phyloP scores from a whole-genome alignment of 2,329 filamentous ascomycete species.

The Arthrobotrys pseudoclavata region DNA sequence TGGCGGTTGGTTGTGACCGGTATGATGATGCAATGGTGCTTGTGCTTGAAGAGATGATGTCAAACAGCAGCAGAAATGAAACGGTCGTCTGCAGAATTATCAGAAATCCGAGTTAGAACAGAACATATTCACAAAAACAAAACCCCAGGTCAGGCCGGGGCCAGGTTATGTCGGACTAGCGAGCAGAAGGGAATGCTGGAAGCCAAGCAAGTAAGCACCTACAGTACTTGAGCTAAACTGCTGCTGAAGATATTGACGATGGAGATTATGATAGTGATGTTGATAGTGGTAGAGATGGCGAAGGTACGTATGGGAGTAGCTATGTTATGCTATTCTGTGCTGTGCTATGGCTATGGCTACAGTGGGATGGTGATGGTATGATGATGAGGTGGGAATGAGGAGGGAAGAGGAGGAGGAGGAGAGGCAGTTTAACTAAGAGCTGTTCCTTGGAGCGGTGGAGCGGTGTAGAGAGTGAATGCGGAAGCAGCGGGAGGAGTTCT shows the following conservation, averaged over 20 bases:
- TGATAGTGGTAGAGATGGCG: neutral
- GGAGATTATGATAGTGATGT: neutral
- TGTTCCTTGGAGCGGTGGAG: neutral
- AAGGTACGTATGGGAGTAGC: neutral
- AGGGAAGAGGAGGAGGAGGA: neutral
- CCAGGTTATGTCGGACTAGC: neutral
- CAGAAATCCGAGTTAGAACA: conserved; percentile 26
- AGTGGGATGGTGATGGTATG: conserved; percentile 2
- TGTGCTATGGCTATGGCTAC: neutral
- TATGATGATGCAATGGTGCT: conserved; percentile 59
- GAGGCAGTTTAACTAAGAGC: neutral
- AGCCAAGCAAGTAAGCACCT: neutral
- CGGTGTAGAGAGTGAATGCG: neutral
- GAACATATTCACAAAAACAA: neutral
- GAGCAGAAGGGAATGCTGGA: neutral
- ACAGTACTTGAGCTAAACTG: neutral
- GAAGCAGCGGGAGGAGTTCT: conserved; percentile 30
- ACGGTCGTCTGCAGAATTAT: conserved; percentile 24
- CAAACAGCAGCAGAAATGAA: conserved; percentile 52
- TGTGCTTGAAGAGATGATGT: conserved; percentile 44
- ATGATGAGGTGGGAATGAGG: conserved; percentile 19
- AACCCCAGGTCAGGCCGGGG: neutral
- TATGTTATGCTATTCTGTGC: neutral
- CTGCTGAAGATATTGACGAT: neutral
- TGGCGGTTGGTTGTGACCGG: conserved; percentile 9